Evolutionary conservation across 2,329 filamentous ascomycete genomes (phyloP).

Genomic region (Trichoderma gracile): DNA sequence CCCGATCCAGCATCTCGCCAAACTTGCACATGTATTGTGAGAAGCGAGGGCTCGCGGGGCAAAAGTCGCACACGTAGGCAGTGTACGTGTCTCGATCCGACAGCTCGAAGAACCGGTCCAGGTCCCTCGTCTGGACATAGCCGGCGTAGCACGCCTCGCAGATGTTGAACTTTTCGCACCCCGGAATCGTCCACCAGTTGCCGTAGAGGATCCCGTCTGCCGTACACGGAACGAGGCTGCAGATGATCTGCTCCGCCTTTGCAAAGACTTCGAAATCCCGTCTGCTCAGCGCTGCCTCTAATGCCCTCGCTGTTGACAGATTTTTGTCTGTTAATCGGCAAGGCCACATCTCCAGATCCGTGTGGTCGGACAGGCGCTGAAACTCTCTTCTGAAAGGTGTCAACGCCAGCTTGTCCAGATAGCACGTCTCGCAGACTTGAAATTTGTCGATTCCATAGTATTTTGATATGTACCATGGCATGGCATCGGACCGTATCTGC

Average conservation of each 20-base stretch:
- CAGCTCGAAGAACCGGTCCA: conserved; percentile 35
- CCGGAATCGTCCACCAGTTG: conserved; percentile 39
- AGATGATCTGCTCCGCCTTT: conserved; percentile 31
- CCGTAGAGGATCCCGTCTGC: conserved; percentile 34
- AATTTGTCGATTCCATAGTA: conserved; percentile 31
- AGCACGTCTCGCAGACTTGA: conserved; percentile 40
- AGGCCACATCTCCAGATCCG: conserved; percentile 26
- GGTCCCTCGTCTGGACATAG: conserved; percentile 32
- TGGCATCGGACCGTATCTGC: conserved; percentile 28
- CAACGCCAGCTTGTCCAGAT: conserved; percentile 37
- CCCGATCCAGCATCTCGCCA: conserved; percentile 36
- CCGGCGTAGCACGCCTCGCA: conserved; percentile 41
- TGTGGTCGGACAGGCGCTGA: conserved; percentile 15
- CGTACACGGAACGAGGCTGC: conserved; percentile 32
- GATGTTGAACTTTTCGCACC: conserved; percentile 31
- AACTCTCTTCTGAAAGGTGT: conserved; percentile 37
- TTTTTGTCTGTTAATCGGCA: conserved; percentile 32
- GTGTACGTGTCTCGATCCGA: conserved; percentile 27
- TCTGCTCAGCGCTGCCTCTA: conserved; percentile 31
- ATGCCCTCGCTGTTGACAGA: conserved; percentile 32
- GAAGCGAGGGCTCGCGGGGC: conserved; percentile 32
- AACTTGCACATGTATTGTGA: conserved; percentile 32
- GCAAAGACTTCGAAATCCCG: conserved; percentile 35
- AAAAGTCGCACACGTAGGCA: conserved; percentile 37
- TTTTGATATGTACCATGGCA: conserved; percentile 34